Conservation (phyloP, 768 basidiomycete genomes). For the Rhizopogon vesiculosus region DNA sequence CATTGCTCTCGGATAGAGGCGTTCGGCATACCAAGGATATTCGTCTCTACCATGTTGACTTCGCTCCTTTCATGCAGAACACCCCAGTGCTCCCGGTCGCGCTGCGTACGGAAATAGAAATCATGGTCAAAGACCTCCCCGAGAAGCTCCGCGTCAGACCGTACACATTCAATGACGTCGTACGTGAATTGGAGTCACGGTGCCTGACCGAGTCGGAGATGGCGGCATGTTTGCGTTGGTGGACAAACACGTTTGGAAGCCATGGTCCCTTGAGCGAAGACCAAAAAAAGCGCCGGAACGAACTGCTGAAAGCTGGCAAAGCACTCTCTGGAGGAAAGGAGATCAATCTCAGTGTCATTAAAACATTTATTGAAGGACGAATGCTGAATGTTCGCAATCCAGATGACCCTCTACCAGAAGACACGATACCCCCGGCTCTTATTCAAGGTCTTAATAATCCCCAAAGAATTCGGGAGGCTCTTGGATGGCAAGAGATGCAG, state of each 20-base stretch:
- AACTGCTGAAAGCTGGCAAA: neutral
- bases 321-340: neutral
- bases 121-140: conserved; percentile 61
- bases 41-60: conserved; percentile 61
- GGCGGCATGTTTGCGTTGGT: conserved; percentile 82
- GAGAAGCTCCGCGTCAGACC: conserved; percentile 55
- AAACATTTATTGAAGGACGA: conserved; percentile 61
- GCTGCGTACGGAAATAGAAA: conserved; percentile 25
- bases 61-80: conserved; percentile 67
- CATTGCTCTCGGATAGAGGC: conserved; percentile 74
- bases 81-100: conserved; percentile 52
- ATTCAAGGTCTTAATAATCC: conserved; percentile 15
- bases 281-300: neutral
- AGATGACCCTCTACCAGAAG: conserved; percentile 71
- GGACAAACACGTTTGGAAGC: conserved; percentile 37
- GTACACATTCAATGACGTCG: conserved; percentile 74
- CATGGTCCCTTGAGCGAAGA: neutral
- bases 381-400: conserved; percentile 44
- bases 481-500: conserved; percentile 30
- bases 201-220: conserved; percentile 68
- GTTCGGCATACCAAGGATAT: conserved; percentile 60
- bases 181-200: conserved; percentile 61
- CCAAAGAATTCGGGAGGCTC: conserved; percentile 52
- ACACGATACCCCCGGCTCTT: conserved; percentile 41
- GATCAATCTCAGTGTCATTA: conserved; percentile 57